Conservation (phyloP, 2,329 filamentous ascomycete genomes). For the Trichoderma endophyticum region DNA sequence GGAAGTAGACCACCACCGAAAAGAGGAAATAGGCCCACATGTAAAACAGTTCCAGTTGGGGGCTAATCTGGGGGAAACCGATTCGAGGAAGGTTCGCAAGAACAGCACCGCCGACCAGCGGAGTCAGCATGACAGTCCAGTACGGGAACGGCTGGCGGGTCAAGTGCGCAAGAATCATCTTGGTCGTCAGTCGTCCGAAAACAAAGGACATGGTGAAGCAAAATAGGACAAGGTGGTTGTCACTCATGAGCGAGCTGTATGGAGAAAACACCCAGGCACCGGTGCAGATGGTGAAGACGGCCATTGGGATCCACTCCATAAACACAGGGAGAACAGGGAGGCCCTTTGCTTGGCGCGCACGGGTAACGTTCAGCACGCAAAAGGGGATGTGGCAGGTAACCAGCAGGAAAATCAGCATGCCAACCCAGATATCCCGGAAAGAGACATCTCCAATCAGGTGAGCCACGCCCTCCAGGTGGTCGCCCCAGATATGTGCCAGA, state of each 20-base stretch:
- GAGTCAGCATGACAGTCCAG: slow-evolving; percentile 89
- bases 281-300: slow-evolving; percentile 71
- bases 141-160: slow-evolving; percentile 92
- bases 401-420: slow-evolving; percentile 63
- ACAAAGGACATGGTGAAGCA: slow-evolving; percentile 95
- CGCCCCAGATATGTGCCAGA: slow-evolving; percentile 66
- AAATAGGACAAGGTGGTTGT: slow-evolving; percentile 89
- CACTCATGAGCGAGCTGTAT: slow-evolving; percentile 72
- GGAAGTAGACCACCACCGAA: slow-evolving; percentile 79
- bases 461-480: slow-evolving; percentile 47
- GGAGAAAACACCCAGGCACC: slow-evolving; percentile 87
- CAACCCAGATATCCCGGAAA: slow-evolving; percentile 87
- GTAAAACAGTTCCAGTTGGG: slow-evolving; percentile 71
- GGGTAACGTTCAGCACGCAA: slow-evolving; percentile 81
- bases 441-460: slow-evolving; percentile 65
- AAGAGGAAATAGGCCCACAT: slow-evolving; percentile 82
- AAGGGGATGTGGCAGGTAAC: slow-evolving; percentile 77
- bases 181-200: slow-evolving; percentile 96
- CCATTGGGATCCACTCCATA: slow-evolving; percentile 90
- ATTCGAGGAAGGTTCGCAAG: slow-evolving; percentile 78
- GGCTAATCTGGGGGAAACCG: slow-evolving; percentile 64
- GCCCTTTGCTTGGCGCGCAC: slow-evolving; percentile 67
- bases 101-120: slow-evolving; percentile 79
- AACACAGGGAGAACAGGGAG: slow-evolving; percentile 80
- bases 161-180: slow-evolving; percentile 95